Percentiles rank a stretch among this genome's conserved stretches.
Conservation (phyloP, 352 stramenopile genomes). For the Thraustochytrium aureum region DNA sequence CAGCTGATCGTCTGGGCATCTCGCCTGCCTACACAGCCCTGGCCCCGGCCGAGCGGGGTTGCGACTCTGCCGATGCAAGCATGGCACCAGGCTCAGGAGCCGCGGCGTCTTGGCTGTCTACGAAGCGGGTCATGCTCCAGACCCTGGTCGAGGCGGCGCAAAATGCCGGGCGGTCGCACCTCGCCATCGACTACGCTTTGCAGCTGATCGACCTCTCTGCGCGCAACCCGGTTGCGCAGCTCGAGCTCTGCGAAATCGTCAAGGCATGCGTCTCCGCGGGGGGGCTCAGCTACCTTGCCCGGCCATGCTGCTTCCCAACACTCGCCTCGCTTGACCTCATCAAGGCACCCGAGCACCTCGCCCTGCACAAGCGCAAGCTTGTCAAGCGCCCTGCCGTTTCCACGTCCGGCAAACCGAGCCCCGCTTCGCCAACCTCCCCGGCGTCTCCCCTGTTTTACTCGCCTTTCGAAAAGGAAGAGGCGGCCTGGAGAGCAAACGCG, state of each 20-base stretch:
- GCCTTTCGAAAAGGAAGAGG: conserved; percentile 29
- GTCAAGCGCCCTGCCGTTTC: not conserved
- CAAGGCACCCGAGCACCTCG: not conserved
- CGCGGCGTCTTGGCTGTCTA: not conserved
- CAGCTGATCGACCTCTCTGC: conserved; percentile 32
- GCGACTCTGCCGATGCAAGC: not conserved
- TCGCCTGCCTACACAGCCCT: not conserved
- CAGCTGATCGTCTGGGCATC: conserved; percentile 28
- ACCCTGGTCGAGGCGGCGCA: conserved; percentile 38
- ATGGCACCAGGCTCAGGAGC: not conserved
- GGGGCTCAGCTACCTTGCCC: conserved; percentile 28
- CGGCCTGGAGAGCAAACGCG: not conserved
- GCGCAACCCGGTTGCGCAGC: not conserved
- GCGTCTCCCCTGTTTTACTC: conserved; percentile 35
- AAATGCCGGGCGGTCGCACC: conserved; percentile 30
- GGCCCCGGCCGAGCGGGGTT: not conserved
- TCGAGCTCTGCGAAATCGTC: conserved; percentile 35
- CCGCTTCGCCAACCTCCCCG: not conserved
- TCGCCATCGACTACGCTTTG: conserved; percentile 50
- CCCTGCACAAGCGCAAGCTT: conserved; percentile 42
- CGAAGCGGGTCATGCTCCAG: conserved; percentile 30
- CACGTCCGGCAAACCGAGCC: not conserved
- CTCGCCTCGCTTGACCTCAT: conserved; percentile 4
- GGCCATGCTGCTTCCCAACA: conserved; percentile 12
- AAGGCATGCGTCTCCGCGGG: conserved; percentile 22